These are phyloP conservation scores for Gamsiella multidivaricata DNA, from an alignment of 192 early-diverging fungal species.

Conservation along the genomic window DNA sequence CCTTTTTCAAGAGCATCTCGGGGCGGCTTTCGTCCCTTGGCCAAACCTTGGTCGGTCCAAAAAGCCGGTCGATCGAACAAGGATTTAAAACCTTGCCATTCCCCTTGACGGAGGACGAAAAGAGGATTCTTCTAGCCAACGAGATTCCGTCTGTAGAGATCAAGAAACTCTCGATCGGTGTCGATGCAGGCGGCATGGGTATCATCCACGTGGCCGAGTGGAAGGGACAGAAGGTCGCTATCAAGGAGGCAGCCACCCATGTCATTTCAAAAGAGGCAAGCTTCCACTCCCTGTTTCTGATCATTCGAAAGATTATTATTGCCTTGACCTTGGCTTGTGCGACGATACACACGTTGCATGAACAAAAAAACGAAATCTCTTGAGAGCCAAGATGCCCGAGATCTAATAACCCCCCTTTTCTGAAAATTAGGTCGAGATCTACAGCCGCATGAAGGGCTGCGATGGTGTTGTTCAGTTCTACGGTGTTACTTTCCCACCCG, in stretches of 20 bases:
- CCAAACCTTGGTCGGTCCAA: neutral
- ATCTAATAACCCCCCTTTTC: neutral
- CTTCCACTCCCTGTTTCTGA: neutral
- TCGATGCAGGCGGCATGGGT: slow-evolving; percentile 49
- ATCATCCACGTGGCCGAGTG: slow-evolving; percentile 43
- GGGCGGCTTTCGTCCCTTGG: slow-evolving; percentile 1
- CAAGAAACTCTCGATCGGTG: slow-evolving; percentile 40
- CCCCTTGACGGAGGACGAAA: slow-evolving; percentile 25
- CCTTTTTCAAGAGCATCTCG: slow-evolving; percentile 15
- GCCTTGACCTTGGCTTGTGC: too few species aligned
- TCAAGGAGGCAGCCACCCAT: slow-evolving; percentile 32
- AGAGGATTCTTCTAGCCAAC: slow-evolving; percentile 9
- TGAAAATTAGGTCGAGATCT: slow-evolving; percentile 34
- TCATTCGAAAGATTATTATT: too few species aligned
- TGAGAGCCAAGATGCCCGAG: neutral
- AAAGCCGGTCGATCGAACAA: slow-evolving; percentile 22
- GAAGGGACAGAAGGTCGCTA: slow-evolving; percentile 46
- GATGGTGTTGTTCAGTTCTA: slow-evolving; percentile 35
- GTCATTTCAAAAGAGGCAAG: slow-evolving; percentile 47
- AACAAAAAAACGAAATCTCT: neutral
- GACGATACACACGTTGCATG: too few species aligned
- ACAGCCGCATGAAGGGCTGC: slow-evolving; percentile 42
- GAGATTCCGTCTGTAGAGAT: slow-evolving; percentile 43
- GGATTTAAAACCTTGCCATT: slow-evolving; percentile 16
- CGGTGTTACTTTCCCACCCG: slow-evolving; percentile 38